Evolutionary conservation across 139 green algal species (phyloP).

Genomic region (Nannochloris sp.): DNA sequence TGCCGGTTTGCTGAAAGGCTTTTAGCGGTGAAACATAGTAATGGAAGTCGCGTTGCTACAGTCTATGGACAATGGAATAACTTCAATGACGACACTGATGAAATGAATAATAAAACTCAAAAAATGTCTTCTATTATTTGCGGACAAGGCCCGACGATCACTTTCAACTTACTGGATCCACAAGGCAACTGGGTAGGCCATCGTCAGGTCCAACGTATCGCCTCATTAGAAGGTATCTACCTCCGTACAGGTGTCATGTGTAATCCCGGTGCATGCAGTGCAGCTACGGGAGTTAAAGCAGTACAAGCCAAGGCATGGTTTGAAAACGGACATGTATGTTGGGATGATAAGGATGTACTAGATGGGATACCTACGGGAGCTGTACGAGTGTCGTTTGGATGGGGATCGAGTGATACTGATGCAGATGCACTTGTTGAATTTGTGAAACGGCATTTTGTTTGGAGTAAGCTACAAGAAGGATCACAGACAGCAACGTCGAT

Average conservation of each 20-base stretch:
- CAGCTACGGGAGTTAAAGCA: slow-evolving; percentile 36
- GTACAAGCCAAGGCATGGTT: neutral
- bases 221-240: slow-evolving; percentile 49
- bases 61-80: slow-evolving; percentile 51
- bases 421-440: slow-evolving; percentile 32
- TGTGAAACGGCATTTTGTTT: neutral
- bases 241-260: slow-evolving; percentile 83
- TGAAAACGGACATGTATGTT: slow-evolving; percentile 72
- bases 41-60: slow-evolving; percentile 34
- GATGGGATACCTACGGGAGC: slow-evolving; percentile 56
- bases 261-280: slow-evolving; percentile 75
- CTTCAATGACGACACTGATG: neutral
- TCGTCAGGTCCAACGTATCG: slow-evolving; percentile 56
- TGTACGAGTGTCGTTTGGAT: slow-evolving; percentile 76
- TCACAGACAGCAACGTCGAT: neutral
- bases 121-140: neutral
- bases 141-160: slow-evolving; percentile 66
- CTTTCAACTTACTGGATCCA: slow-evolving; percentile 72
- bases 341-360: slow-evolving; percentile 75
- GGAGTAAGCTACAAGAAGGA: no score
- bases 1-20: slow-evolving; percentile 33
- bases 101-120: neutral
- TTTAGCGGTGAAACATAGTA: slow-evolving; percentile 48
- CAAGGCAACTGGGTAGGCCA: slow-evolving; percentile 71
- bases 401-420: slow-evolving; percentile 58